Conservation (phyloP, 495 filamentous ascomycete species). For the Lasiosphaeris hirsuta region DNA sequence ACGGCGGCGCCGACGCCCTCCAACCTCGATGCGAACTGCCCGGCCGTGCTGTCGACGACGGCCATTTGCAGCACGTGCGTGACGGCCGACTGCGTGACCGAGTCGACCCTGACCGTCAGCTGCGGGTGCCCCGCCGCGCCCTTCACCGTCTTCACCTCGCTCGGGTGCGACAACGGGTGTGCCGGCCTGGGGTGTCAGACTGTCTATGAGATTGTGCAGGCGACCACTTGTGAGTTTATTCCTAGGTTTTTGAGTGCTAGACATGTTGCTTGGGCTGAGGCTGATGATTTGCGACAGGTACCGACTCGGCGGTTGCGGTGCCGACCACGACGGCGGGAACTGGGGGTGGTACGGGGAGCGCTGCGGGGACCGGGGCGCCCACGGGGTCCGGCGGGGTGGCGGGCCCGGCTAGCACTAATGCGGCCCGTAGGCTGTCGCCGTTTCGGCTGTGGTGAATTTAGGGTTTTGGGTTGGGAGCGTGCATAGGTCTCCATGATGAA, state of each 20-base stretch:
- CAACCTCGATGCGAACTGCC: constrained; percentile 17
- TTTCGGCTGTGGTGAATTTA: constrained; percentile 10
- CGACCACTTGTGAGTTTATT: not conserved
- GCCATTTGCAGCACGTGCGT: constrained; percentile 27
- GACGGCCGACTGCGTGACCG: constrained; percentile 21
- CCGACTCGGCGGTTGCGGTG: not conserved
- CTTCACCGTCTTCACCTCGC: constrained; percentile 19
- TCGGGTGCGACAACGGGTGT: constrained; percentile 23
- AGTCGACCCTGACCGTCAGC: constrained; percentile 20
- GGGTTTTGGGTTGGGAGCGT: not conserved
- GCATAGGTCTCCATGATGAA: not conserved
- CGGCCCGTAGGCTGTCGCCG: not conserved
- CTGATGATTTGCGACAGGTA: not conserved
- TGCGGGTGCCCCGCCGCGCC: constrained; percentile 18
- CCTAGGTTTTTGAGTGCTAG: not conserved
- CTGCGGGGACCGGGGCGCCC: not conserved
- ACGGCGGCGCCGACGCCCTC: not conserved
- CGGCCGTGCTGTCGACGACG: constrained; percentile 23
- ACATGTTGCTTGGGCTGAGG: no score
- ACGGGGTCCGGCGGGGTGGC: not conserved
- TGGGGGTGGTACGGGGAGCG: not conserved
- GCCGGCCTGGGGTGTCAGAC: constrained; percentile 21
- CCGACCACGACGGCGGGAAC: not conserved
- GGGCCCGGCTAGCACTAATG: not conserved
- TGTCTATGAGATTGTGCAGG: constrained; percentile 16